Base-by-base conservation (phyloP, 1,139 yeast species). In the Ogataea hybrid region DNA sequence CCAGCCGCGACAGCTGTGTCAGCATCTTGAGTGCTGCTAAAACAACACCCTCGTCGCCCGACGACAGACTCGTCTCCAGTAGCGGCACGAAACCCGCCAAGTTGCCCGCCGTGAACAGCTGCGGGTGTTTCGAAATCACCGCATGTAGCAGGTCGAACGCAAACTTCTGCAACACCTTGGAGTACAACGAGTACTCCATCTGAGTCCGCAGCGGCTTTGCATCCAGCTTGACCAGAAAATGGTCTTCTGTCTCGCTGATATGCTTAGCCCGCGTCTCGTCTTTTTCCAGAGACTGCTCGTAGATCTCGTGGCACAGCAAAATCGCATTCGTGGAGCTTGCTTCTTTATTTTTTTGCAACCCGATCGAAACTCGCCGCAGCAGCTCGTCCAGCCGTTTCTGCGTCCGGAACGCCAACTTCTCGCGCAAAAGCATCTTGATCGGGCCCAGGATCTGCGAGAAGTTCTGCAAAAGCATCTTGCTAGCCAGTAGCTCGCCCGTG, bases 341-440 rank as follows among this genome's bases (percentile, higher is more conserved):
- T 43, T 78, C 79, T 31, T 73, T 77, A 58, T 92, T 92, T 51
- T 75, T 81, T 53, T 81, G 78, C 44, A 92, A 67, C 25, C 98
- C 99, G 23, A 79, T 65, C 0, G 95, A 75, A 55, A 83, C 78
- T 50, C 95, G 75, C 60, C 87, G 75, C 51, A 90, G 62, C 29
- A 92, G 67, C 54, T 89, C 96, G 52, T 85, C 92, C 32, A 90
- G 67, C 57, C 86, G 88, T 45, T 78, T 78, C 60, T 85, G 92
- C 16, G 80, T 76, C 57, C 79, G 85, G 51, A 79, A 67, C 5
- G 83, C 76, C 9, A 89, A 70, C 51, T 79, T 77, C 57, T 85
- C 94, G 39, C 71, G 67, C 33, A 87, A 64, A 46, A 92, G 67
- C 43, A 77, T 64, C 56, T 81, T 81, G 28, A 92, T 69, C 1